Evolutionary conservation across 768 basidiomycete species (phyloP).

Genomic region (Mrakia frigida): DNA sequence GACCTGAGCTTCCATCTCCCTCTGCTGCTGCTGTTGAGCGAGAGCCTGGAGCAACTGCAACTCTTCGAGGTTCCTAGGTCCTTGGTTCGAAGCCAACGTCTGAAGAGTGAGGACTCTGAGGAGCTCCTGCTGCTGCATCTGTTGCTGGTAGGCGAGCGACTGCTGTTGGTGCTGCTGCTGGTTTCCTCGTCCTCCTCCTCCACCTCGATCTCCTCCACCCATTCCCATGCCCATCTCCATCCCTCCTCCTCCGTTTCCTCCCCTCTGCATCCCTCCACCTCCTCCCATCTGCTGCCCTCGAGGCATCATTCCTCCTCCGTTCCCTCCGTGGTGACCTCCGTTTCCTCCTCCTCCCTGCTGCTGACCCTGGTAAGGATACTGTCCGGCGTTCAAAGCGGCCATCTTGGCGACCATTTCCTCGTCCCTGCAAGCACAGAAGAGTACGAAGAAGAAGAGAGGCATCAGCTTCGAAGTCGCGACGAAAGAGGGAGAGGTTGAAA

Average conservation of each 20-base stretch:
- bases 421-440: background rate
- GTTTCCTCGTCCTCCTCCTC: constrained; percentile 1
- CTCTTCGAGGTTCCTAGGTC: constrained; percentile 20
- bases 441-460: background rate
- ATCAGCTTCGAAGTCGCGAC: background rate
- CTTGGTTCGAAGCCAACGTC: constrained; percentile 15
- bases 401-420: constrained; percentile 34
- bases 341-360: constrained; percentile 4
- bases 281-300: background rate
- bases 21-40: constrained; percentile 31
- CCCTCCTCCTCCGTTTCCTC: background rate
- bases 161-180: constrained; percentile 26
- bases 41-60: constrained; percentile 32
- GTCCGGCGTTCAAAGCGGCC: constrained; percentile 31
- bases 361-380: constrained; percentile 8
- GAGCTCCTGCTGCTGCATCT: constrained; percentile 31
- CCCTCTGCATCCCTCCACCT: background rate
- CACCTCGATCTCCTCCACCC: background rate
- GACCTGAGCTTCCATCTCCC: constrained; percentile 28
- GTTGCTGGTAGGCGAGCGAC: constrained; percentile 20
- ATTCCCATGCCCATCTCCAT: background rate
- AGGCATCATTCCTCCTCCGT: background rate
- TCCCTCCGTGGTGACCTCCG: background rate
- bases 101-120: constrained; percentile 23
- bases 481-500: background rate